Conservation (phyloP, 768 basidiomycete genomes). For the Chlorophyllum brunneum region DNA sequence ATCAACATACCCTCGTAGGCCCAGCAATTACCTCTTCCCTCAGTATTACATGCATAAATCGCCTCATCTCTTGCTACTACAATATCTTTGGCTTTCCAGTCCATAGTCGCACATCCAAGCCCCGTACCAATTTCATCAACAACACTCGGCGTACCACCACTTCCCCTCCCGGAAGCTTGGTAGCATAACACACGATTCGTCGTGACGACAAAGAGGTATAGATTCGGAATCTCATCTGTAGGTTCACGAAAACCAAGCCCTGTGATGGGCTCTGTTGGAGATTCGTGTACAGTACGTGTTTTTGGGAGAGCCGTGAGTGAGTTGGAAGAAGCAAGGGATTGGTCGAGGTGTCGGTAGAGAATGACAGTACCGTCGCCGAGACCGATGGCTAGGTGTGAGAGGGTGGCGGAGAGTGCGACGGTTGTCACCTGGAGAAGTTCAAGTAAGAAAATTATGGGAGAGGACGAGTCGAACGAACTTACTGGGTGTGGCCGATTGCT, state of each 20-base stretch:
- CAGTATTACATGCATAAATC: slow-evolving; percentile 78
- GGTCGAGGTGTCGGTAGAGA: slow-evolving; percentile 86
- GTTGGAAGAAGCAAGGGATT: slow-evolving; percentile 72
- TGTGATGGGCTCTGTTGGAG: slow-evolving; percentile 84
- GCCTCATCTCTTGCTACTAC: slow-evolving; percentile 90
- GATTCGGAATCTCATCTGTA: slow-evolving; percentile 34
- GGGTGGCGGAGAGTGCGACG: slow-evolving; percentile 69
- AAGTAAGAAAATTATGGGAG: slow-evolving; percentile 4
- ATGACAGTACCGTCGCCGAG: slow-evolving; percentile 94
- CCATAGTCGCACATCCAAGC: slow-evolving; percentile 81
- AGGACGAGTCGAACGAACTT: slow-evolving; percentile 14
- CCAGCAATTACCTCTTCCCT: slow-evolving; percentile 80
- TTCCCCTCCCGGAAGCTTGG: slow-evolving; percentile 67
- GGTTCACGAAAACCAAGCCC: slow-evolving; percentile 86
- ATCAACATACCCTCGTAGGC: slow-evolving; percentile 83
- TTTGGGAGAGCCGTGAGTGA: slow-evolving; percentile 81
- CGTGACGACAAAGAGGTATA: slow-evolving; percentile 84
- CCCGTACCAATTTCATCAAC: slow-evolving; percentile 87
- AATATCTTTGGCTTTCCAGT: slow-evolving; percentile 68
- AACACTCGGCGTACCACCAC: slow-evolving; percentile 58
- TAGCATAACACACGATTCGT: slow-evolving; percentile 77
- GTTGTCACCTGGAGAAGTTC: slow-evolving; percentile 55
- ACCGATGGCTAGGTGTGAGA: slow-evolving; percentile 87
- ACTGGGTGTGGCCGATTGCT: slow-evolving; percentile 80
- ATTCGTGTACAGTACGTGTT: slow-evolving; percentile 79